Evolutionary conservation across 176 grass and related monocot species (phyloP).

Genomic region (Oryza rufipogon): DNA sequence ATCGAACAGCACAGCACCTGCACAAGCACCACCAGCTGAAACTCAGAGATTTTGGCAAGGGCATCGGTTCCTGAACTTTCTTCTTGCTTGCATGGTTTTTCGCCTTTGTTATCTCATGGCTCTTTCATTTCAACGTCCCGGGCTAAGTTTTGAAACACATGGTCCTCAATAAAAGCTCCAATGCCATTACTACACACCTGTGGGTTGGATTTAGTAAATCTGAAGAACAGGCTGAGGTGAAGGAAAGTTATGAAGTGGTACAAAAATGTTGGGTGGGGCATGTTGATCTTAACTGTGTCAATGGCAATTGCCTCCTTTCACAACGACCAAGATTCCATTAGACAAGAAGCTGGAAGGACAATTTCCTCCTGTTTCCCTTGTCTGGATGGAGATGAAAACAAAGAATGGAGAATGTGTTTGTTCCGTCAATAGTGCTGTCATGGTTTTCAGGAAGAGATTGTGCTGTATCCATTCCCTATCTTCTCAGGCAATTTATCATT

Average conservation of each 20-base stretch:
- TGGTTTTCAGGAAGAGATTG: slow-evolving; percentile 19
- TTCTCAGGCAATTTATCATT: slow-evolving; percentile 2
- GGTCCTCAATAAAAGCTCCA: slow-evolving; percentile 49
- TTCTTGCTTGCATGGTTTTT: slow-evolving; percentile 96
- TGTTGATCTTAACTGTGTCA: slow-evolving; percentile 32
- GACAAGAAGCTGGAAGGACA: slow-evolving; percentile 16
- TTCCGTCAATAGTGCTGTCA: not conserved
- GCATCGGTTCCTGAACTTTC: slow-evolving; percentile 91
- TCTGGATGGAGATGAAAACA: slow-evolving; percentile 28
- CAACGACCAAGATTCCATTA: not conserved
- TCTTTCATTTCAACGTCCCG: slow-evolving; percentile 94
- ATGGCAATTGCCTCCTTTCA: slow-evolving; percentile 23
- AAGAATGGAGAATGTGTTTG: not conserved
- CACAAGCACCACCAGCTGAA: slow-evolving; percentile 51
- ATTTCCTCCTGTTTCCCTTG: slow-evolving; percentile 1
- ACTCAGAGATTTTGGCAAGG: slow-evolving; percentile 83
- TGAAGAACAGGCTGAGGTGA: slow-evolving; percentile 35
- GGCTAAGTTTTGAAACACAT: slow-evolving; percentile 37
- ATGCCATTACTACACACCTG: slow-evolving; percentile 33
- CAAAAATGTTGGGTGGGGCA: slow-evolving; percentile 6
- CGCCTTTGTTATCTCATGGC: slow-evolving; percentile 93
- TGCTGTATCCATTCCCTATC: slow-evolving; percentile 20
- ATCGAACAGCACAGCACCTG: slow-evolving; percentile 36
- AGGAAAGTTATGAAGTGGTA: slow-evolving; percentile 42
- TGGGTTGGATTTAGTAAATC: slow-evolving; percentile 46